Conservation (phyloP, 78 protist genomes). For the Dictyostelium discoideum region dicty_2.7 NC_007089.4:70001-70500, state of each 20-base stretch:
- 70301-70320: background rate
- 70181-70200: background rate
- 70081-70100: background rate
- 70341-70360: too few species aligned
- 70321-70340: background rate
- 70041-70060: background rate
- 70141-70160: background rate
- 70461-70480: too few species aligned
- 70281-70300: background rate
- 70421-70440: too few species aligned
- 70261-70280: conserved; percentile 19
- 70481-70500: too few species aligned
- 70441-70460: too few species aligned
- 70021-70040: background rate
- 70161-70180: conserved; percentile 1
- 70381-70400: too few species aligned
- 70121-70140: background rate
- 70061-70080: background rate
- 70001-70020: background rate
- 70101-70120: background rate
- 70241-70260: background rate
- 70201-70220: background rate
- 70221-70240: background rate
- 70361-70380: too few species aligned
- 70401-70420: too few species aligned